Evolutionary conservation across 1,284 basidiomycete genomes (phyloP).

Genomic region (Anthracocystis walkeri): DNA sequence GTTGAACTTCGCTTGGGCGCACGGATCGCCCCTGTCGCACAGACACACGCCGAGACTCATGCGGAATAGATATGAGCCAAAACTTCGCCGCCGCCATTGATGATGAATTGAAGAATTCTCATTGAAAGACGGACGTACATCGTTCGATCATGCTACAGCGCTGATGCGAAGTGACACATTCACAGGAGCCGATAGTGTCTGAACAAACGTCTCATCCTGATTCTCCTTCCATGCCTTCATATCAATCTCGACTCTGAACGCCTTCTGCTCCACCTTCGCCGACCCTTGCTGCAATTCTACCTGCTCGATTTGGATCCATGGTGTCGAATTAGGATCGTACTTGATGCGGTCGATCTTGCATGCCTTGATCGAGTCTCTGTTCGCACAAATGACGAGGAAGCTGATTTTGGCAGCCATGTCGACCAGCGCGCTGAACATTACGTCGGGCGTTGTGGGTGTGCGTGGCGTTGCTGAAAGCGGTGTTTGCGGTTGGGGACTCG

Average conservation of each 20-base stretch:
- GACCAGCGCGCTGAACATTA: slow-evolving; percentile 15
- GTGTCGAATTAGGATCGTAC: slow-evolving; percentile 20
- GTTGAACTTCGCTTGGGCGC: too few relatives aligned
- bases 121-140: neutral
- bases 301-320: slow-evolving; percentile 22
- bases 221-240: slow-evolving; percentile 21
- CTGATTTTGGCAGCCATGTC: slow-evolving; percentile 27
- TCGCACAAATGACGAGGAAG: slow-evolving; percentile 29
- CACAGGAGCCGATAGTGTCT: slow-evolving; percentile 21
- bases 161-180: slow-evolving; percentile 18
- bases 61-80: neutral
- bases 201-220: slow-evolving; percentile 27
- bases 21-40: too few relatives aligned
- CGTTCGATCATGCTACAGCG: neutral
- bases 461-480: slow-evolving; percentile 8
- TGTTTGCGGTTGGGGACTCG: slow-evolving; percentile 1
- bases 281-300: slow-evolving; percentile 9
- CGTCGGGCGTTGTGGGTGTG: slow-evolving; percentile 6
- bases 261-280: neutral
- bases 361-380: slow-evolving; percentile 13
- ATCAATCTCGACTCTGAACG: slow-evolving; percentile 21
- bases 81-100: too few relatives aligned
- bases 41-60: neutral
- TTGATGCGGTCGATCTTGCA: slow-evolving; percentile 28
- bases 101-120: neutral